These are phyloP conservation scores for Lactarius pseudohatsudake DNA, from an alignment of 768 basidiomycete genomes.

Conservation along the genomic window DNA sequence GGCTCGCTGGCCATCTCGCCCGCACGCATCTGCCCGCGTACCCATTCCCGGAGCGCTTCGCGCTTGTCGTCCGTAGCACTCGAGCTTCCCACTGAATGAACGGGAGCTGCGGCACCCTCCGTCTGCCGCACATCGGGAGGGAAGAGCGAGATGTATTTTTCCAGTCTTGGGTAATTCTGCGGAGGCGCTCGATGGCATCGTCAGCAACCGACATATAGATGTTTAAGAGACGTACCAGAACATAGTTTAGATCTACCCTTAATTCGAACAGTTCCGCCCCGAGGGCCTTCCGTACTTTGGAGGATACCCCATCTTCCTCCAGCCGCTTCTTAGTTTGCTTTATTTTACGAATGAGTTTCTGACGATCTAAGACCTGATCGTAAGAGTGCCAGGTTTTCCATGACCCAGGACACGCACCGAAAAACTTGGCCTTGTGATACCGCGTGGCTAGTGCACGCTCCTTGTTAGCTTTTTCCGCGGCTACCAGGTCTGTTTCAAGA, in stretches of 20 bases:
- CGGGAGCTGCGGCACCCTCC: constrained; percentile 20
- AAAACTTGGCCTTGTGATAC: constrained; percentile 94
- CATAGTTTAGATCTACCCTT: constrained; percentile 89
- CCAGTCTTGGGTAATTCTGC: constrained; percentile 79
- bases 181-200: neutral
- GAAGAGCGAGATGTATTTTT: constrained; percentile 90
- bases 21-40: constrained; percentile 56
- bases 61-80: constrained; percentile 49
- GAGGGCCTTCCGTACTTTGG: constrained; percentile 41
- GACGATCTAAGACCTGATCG: constrained; percentile 57
- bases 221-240: constrained; percentile 55
- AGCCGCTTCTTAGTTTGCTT: constrained; percentile 62
- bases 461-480: constrained; percentile 60
- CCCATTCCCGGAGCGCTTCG: constrained; percentile 57
- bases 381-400: neutral
- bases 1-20: constrained; percentile 62
- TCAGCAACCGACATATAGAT: neutral
- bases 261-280: constrained; percentile 55
- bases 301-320: constrained; percentile 38
- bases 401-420: constrained; percentile 53
- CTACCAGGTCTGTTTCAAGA: constrained; percentile 69
- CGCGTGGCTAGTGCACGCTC: constrained; percentile 71
- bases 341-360: constrained; percentile 81
- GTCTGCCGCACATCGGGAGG: constrained; percentile 59
- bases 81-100: constrained; percentile 10